phyloP scores from a whole-genome alignment of 75 land plant species.

The Sequoia sempervirens region DNA sequence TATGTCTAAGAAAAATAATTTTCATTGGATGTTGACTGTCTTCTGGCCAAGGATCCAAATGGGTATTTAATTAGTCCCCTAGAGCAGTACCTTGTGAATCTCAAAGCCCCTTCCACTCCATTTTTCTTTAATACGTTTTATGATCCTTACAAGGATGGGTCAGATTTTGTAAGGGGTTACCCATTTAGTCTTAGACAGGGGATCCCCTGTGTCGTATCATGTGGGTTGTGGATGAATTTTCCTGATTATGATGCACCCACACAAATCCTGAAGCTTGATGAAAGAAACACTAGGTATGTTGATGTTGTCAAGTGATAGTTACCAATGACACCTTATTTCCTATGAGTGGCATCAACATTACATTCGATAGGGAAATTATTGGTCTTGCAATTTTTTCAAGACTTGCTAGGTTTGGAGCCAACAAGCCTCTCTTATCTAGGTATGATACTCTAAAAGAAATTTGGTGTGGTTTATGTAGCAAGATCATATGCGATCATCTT shows the following conservation, averaged over 20 bases:
- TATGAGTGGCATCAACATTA: conserved; percentile 77
- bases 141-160: conserved; percentile 73
- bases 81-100: conserved; percentile 67
- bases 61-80: conserved; percentile 53
- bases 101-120: conserved; percentile 72
- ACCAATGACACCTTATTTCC: conserved; percentile 61
- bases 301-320: conserved; percentile 83
- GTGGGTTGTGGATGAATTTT: conserved; percentile 78
- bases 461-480: conserved; percentile 82
- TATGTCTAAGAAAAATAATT: conserved; percentile 61
- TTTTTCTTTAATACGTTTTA: conserved; percentile 93
- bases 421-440: conserved; percentile 22
- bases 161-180: conserved; percentile 95
- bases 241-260: conserved; percentile 81
- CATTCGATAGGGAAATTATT: conserved; percentile 54
- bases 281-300: conserved; percentile 51
- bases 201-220: conserved; percentile 67
- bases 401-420: conserved; percentile 35
- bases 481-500: conserved; percentile 69
- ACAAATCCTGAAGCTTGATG: conserved; percentile 47
- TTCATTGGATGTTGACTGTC: conserved; percentile 76
- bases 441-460: conserved; percentile 72
- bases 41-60: conserved; percentile 62
- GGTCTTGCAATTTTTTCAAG: conserved; percentile 70
- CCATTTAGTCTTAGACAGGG: conserved; percentile 92